phyloP scores from a whole-genome alignment of 2,329 filamentous ascomycete species.

The Atkinsonella hypoxylon region DNA sequence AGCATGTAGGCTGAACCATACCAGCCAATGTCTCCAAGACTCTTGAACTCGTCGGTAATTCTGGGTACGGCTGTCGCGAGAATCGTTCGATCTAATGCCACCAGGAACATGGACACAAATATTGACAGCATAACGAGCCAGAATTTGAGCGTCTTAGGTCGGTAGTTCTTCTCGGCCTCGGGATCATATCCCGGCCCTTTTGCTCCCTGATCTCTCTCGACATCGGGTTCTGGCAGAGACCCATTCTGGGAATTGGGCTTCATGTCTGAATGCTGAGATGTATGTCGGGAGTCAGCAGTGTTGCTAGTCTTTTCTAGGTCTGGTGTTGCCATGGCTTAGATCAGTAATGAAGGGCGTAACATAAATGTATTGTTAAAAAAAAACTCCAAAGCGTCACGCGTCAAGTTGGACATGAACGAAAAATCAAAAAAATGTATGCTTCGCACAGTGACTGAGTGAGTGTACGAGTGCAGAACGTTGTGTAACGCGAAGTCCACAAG shows the following conservation, averaged over 20 bases:
- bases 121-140: slow-evolving; percentile 43
- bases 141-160: slow-evolving; percentile 40
- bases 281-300: neutral
- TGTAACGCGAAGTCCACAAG: too few species aligned
- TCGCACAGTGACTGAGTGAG: too few species aligned
- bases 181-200: slow-evolving; percentile 12
- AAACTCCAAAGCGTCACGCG: too few species aligned
- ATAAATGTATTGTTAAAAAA: too few species aligned
- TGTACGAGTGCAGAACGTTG: too few species aligned
- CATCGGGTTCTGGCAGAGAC: slow-evolving; percentile 5
- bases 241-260: neutral
- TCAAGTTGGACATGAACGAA: too few species aligned
- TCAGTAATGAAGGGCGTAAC: neutral
- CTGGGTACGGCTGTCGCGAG: slow-evolving; percentile 41
- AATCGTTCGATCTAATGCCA: slow-evolving; percentile 46
- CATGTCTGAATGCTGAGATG: neutral
- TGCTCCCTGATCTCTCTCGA: slow-evolving; percentile 9
- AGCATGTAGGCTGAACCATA: slow-evolving; percentile 51
- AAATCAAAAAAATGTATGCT: too few species aligned
- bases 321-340: neutral
- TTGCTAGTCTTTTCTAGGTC: neutral
- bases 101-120: slow-evolving; percentile 43
- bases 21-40: slow-evolving; percentile 50
- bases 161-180: slow-evolving; percentile 30
- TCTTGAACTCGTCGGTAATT: slow-evolving; percentile 45